phyloP scores from a whole-genome alignment of 371 early-diverging fungal genomes.

The Lichtheimia ornata region DNA sequence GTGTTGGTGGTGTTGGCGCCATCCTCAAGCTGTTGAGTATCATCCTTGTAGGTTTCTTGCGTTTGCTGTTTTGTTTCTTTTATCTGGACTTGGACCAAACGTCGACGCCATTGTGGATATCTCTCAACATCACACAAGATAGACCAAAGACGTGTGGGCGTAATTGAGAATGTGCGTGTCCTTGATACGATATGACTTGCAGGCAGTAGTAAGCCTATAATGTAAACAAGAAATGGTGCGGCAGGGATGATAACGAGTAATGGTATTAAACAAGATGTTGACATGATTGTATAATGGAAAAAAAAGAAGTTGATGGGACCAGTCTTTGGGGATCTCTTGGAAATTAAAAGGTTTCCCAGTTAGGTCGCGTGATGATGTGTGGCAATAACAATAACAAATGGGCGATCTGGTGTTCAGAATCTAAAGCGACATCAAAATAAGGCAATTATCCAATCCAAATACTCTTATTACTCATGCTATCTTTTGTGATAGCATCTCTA shows the following conservation, averaged over 20 bases:
- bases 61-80: not conserved
- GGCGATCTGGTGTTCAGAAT: too few species aligned
- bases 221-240: slow-evolving; percentile 20
- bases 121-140: slow-evolving; percentile 36
- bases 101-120: slow-evolving; percentile 41
- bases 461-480: too few species aligned
- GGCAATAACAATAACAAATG: too few species aligned
- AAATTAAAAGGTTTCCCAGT: not conserved
- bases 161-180: slow-evolving; percentile 19
- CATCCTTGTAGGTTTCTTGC: too few species aligned
- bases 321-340: too few species aligned
- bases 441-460: too few species aligned
- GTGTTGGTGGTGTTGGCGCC: too few species aligned
- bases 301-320: too few species aligned
- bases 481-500: too few species aligned
- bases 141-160: slow-evolving; percentile 34
- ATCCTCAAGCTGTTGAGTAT: not conserved
- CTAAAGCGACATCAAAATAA: too few species aligned
- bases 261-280: not conserved
- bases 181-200: slow-evolving; percentile 28
- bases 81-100: slow-evolving; percentile 23
- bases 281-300: too few species aligned
- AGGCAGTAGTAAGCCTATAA: slow-evolving; percentile 23
- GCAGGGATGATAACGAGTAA: slow-evolving; percentile 11
- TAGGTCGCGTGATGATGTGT: slow-evolving; percentile 1